Percentiles rank a stretch among this genome's conserved stretches.
phyloP scores from a whole-genome alignment of 2,329 filamentous ascomycete species.

The Alternaria longipes region DNA sequence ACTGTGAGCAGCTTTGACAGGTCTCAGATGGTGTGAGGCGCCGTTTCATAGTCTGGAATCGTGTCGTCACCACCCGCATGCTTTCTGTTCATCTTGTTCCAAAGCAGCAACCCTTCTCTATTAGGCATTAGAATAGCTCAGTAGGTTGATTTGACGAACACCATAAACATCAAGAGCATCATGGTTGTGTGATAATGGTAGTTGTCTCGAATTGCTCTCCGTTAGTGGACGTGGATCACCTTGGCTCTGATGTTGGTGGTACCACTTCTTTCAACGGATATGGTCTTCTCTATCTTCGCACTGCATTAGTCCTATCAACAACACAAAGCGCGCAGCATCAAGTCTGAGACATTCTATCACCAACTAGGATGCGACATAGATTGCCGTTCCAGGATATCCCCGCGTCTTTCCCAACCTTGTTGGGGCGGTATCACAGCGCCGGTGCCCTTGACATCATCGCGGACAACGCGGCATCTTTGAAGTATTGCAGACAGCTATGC shows the following conservation, averaged over 20 bases:
- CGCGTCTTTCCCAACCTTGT: background rate
- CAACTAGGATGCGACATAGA: background rate
- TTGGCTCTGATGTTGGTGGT: background rate
- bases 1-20: background rate
- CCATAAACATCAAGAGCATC: background rate
- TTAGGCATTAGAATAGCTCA: background rate
- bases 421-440: background rate
- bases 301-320: background rate
- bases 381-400: background rate
- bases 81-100: background rate
- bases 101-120: background rate
- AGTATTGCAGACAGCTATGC: conserved; percentile 1
- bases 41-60: background rate
- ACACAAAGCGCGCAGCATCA: background rate
- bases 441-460: conserved; percentile 16
- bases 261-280: background rate
- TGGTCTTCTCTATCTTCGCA: background rate
- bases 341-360: background rate
- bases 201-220: background rate
- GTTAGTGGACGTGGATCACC: background rate
- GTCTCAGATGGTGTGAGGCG: background rate
- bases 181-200: background rate
- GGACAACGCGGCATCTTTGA: conserved; percentile 7
- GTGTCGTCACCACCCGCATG: conserved; percentile 2
- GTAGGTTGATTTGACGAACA: background rate